Conservation (phyloP, 108 stramenopile genomes). For the Discostella stelligeroides region DNA sequence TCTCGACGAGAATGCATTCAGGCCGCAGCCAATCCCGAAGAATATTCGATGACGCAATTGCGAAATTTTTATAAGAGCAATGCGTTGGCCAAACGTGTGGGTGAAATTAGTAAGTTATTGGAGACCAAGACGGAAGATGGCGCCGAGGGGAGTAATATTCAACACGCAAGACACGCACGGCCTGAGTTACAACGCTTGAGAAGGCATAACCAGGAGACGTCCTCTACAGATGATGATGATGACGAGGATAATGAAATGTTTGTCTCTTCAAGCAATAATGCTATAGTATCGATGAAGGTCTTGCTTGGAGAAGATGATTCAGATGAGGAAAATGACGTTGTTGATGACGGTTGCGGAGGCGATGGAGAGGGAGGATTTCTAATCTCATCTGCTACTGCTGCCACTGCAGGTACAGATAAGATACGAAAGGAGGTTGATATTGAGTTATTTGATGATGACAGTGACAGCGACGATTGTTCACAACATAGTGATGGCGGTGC, state of each 20-base stretch:
- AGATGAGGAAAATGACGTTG: slow-evolving; percentile 21
- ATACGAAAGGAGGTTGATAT: neutral
- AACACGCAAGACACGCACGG: neutral
- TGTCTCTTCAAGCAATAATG: slow-evolving; percentile 6
- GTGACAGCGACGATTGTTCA: slow-evolving; percentile 12
- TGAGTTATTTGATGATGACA: slow-evolving; percentile 15
- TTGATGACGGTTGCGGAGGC: slow-evolving; percentile 5
- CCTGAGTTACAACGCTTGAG: slow-evolving; percentile 3
- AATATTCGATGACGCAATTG: slow-evolving; percentile 89
- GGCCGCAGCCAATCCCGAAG: slow-evolving; percentile 86
- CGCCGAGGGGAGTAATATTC: slow-evolving; percentile 6
- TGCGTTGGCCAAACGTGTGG: slow-evolving; percentile 62
- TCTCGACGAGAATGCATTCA: slow-evolving; percentile 90
- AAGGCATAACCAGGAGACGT: slow-evolving; percentile 3
- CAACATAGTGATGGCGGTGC: neutral
- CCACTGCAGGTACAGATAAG: neutral
- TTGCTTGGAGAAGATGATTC: slow-evolving; percentile 43
- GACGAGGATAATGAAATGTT: slow-evolving; percentile 18
- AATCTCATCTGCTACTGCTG: slow-evolving; percentile 6
- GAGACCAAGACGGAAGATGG: slow-evolving; percentile 17
- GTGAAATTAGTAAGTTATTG: slow-evolving; percentile 39
- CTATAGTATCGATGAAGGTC: slow-evolving; percentile 34
- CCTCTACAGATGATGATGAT: slow-evolving; percentile 26
- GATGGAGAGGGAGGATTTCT: slow-evolving; percentile 57
- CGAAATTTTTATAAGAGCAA: slow-evolving; percentile 85